Evolutionary conservation across 441 rosid genomes (phyloP).

Genomic region (Daphne laureola): DNA sequence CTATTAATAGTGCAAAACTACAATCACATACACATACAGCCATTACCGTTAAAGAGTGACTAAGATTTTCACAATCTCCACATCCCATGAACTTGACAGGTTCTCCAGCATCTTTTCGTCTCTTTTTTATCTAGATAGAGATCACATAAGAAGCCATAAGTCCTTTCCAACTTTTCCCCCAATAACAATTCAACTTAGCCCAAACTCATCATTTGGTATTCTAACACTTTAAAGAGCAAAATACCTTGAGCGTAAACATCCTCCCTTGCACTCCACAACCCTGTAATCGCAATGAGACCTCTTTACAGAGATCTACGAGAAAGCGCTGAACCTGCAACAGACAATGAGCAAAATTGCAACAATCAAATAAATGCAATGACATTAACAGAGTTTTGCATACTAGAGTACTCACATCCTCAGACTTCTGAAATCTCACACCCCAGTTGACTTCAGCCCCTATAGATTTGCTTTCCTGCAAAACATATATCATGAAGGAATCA

Average conservation of each 20-base stretch:
- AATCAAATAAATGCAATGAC: slow-evolving; percentile 3
- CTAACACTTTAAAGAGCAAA: neutral
- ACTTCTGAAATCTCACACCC: slow-evolving; percentile 88
- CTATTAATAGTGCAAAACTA: neutral
- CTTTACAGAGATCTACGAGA: slow-evolving; percentile 77
- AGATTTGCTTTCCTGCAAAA: slow-evolving; percentile 82
- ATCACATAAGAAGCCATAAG: slow-evolving; percentile 9
- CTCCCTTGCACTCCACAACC: slow-evolving; percentile 85
- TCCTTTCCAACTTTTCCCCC: slow-evolving; percentile 7
- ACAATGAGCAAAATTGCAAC: slow-evolving; percentile 11
- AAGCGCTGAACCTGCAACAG: slow-evolving; percentile 59
- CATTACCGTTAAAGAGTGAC: slow-evolving; percentile 78
- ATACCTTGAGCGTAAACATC: slow-evolving; percentile 81
- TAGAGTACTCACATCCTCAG: slow-evolving; percentile 57
- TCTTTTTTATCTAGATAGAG: slow-evolving; percentile 64
- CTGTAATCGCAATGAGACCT: slow-evolving; percentile 79
- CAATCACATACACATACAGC: neutral
- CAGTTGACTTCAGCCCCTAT: slow-evolving; percentile 95
- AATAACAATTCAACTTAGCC: neutral
- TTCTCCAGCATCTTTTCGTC: slow-evolving; percentile 71
- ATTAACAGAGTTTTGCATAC: slow-evolving; percentile 9
- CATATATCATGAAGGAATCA: slow-evolving; percentile 7
- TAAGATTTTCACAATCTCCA: slow-evolving; percentile 84
- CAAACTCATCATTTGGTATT: neutral
- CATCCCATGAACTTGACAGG: slow-evolving; percentile 88